Base-by-base conservation (phyloP, 208 protist species). In the Leishmania turanica region DNA sequence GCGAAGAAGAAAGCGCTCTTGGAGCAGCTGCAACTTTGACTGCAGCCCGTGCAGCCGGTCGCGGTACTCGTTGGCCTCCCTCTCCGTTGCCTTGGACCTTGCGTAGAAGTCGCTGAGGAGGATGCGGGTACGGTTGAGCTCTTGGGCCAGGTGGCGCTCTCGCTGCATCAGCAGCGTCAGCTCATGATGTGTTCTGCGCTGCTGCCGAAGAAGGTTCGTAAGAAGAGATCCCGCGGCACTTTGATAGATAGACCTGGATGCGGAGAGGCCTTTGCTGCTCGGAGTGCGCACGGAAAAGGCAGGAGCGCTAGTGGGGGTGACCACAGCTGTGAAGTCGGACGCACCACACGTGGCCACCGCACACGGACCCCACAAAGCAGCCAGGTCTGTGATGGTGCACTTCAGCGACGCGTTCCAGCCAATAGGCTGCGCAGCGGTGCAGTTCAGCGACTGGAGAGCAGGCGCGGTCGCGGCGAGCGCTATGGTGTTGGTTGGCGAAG, bases 161-260 rank as follows among this genome's bases (percentile, higher is more conserved):
- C 60, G 56, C 75, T 70, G 75, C 24, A 42, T 56, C 40, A 78
- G 60, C 75, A 45, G 7, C 27, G 45, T 37, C 62, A 78, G 75
- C 62, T 78, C 62, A 15, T 78, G 75, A 6, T 78, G 75, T 45
- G n/a, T 53, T 62, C 31, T 56, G 34, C 75, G 75, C 62, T 78
- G 75, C 75, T 78, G 75, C 42, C 75, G 37, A 34, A 78, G 75
- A 8, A 78, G 75, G n/a, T 71, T 62, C 45, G 75, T 45, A 17
- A 78, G 27, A 51, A 68, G 45, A 34, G 75, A 68, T 42, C 60
- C 40, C 15, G n/a, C 75, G 45, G n/a, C 19, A n/a, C 75, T 53
- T 42, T 71, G 60, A 42, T 78, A 70, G 21, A 78, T 13, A 31
- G 58, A 56, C 42, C n/a, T 40, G 42, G 45, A 71, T 68, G 54